Base-by-base conservation (phyloP, 176 grass and related monocot species). In the Pontederia paniculata region DNA sequence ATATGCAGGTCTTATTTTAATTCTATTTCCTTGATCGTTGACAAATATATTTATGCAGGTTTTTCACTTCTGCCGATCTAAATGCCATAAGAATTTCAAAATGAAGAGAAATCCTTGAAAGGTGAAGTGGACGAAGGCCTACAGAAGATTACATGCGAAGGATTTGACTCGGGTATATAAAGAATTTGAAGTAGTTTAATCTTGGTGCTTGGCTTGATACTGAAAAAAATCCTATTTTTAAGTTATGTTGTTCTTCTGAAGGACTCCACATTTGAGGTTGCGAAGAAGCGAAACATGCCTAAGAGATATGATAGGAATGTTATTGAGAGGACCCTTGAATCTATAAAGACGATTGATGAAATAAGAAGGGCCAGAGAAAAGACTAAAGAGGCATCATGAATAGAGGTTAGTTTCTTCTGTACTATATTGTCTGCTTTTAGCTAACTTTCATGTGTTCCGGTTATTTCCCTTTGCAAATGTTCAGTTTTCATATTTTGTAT, bases 91-190 rank as follows among this genome's bases (percentile, higher is more conserved):
- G 67, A 98, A 98, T 47, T 98, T 98, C 63, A 98, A 98, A 74
- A 98, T 98, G 93, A 98, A 98, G 80, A 91, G 93, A 73, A 98
- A 98, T 76, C 93, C 93, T 82, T 83, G 93, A 15, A 98, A 98
- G 76, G 86, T 98, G 50, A 84, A 98, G 37, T 98, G 93, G 93
- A 98, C 87, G 3, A 98, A 98, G 54, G 86, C 93, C 0, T 98
- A 82, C 53, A 75, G 93, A 3, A 63, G 66, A 19, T 63, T 84
- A 65, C 94, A 70, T 57, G 94, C 86, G 70, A 98, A 98, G 80
- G 94, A 98, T 58, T 91, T 98, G 93, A 91, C 87, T 9, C 66
- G 85, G 76, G 89, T 89, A 37, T 37, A 37, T 37, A 6, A 37
- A 37, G 28, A 37, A 37, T 37, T 37, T 37, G 28, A 37, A n/a